These are phyloP conservation scores for Cryphonectria japonica DNA, from an alignment of 2,329 filamentous ascomycete species.

Conservation along the genomic window DNA sequence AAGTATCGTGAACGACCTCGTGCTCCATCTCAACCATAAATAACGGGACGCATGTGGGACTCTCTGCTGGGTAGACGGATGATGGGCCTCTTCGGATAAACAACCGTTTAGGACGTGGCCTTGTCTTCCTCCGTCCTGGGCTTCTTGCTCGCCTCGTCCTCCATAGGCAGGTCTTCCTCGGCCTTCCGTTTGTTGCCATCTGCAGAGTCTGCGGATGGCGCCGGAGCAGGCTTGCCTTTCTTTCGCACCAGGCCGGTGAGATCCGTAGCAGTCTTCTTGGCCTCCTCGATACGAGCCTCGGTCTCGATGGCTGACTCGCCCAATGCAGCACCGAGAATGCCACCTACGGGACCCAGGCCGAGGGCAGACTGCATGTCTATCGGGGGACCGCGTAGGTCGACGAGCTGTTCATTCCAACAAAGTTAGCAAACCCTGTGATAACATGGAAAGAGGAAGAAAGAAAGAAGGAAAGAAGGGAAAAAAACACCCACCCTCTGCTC, in stretches of 20 bases:
- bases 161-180: constrained; percentile 38
- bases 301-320: constrained; percentile 65
- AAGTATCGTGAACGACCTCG: not conserved
- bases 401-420: constrained; percentile 50
- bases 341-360: constrained; percentile 55
- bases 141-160: constrained; percentile 42
- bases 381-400: constrained; percentile 69
- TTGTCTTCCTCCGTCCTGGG: constrained; percentile 38
- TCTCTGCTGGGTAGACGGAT: not conserved
- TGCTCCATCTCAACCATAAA: not conserved
- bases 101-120: not conserved
- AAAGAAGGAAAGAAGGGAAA: not conserved
- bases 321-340: constrained; percentile 66
- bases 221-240: constrained; percentile 48
- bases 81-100: not conserved
- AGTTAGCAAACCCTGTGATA: not conserved
- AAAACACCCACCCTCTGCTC: constrained; percentile 65
- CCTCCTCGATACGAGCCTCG: constrained; percentile 69
- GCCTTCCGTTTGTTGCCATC: constrained; percentile 53
- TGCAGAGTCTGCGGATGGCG: constrained; percentile 33
- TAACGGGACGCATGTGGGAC: not conserved
- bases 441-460: not conserved
- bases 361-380: constrained; percentile 61
- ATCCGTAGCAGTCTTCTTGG: constrained; percentile 74
- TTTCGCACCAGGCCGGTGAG: constrained; percentile 75